Evolutionary conservation across 164 flowering plant species (phyloP), one percentile per base, ranked within the genome.

Genomic region (Kingdonia uniflora): DNA sequence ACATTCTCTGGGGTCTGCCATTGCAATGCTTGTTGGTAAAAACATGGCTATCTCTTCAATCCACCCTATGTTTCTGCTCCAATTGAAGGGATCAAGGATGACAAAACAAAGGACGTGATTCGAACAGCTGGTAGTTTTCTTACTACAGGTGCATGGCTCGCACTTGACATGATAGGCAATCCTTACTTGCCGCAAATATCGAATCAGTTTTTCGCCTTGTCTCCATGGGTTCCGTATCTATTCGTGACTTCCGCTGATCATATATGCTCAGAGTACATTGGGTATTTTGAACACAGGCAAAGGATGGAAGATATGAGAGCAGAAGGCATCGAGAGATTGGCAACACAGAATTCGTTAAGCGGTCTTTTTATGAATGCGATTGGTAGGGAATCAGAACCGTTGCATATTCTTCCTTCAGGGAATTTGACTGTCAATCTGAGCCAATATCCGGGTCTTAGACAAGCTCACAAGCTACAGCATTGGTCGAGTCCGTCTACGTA

Each of bases 1-100:
- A 22, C 99, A 94, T 58, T 94, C 99, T 17, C 67, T 94, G 8
- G 99, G 99, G 41, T 62, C 97, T 19, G 85, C 95, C 48, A 71
- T 88, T 69, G 95, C 86, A 49, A 53, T 82, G 82, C 82, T 84
- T 26, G 85, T 87, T 17, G 99, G 95, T 15, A 88, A 77, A 70
- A 74, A 66, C 19, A 82, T 88, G 95, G 99, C 84, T 86, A 67
- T 65, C 83, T 88, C 3, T 92, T 92, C 58, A 92, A 92, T 57
- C 91, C 99, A 13, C 99, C 99, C 0, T 92, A 70, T 61, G 16
- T 70, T 24, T 78, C 96, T 1, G 76, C 80, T 6, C 96, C 99
- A 6, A 61, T 88, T 6, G 96, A 85, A 64, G 68, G 67, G 49
- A 84, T 92, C 33, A 82, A 79, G 54, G 66, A 71, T 51, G 65